Evolutionary conservation across 768 basidiomycete genomes (phyloP).

Genomic region (Sutorius australiensis): DNA sequence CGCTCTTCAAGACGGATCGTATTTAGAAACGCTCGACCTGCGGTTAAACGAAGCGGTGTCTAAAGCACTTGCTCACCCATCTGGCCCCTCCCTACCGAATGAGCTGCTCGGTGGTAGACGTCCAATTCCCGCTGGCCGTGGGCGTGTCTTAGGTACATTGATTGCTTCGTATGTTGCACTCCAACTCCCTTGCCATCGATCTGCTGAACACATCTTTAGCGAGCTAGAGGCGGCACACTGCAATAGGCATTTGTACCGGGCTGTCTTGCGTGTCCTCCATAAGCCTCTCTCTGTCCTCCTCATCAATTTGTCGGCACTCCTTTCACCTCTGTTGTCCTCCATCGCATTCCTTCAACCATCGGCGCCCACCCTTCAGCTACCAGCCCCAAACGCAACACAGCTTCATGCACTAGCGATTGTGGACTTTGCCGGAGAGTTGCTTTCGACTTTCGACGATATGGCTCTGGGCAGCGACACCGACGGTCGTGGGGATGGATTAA

Average conservation of each 20-base stretch:
- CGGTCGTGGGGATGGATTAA: constrained; percentile 63
- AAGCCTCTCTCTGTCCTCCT: constrained; percentile 73
- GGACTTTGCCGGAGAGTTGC: constrained; percentile 68
- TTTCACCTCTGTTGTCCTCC: constrained; percentile 65
- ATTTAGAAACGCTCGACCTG: constrained; percentile 70
- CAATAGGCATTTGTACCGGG: constrained; percentile 62
- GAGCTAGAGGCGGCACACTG: constrained; percentile 65
- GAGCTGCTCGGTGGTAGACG: constrained; percentile 65
- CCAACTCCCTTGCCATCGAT: constrained; percentile 9
- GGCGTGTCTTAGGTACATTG: constrained; percentile 58
- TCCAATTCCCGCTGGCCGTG: constrained; percentile 73
- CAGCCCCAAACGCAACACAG: constrained; percentile 63
- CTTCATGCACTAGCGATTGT: constrained; percentile 66
- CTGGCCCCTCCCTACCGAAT: constrained; percentile 44
- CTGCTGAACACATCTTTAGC: constrained; percentile 35
- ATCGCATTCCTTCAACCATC: constrained; percentile 53
- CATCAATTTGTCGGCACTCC: constrained; percentile 62
- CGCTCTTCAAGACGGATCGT: constrained; percentile 69
- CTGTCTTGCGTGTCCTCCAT: constrained; percentile 69
- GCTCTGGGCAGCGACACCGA: constrained; percentile 61
- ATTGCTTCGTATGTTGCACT: constrained; percentile 60
- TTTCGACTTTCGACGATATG: constrained; percentile 66
- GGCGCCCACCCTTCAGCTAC: constrained; percentile 46
- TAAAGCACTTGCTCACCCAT: constrained; percentile 65
- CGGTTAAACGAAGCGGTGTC: constrained; percentile 81